phyloP scores from a whole-genome alignment of 495 filamentous ascomycete genomes.

The Neurospora sp. region DNA sequence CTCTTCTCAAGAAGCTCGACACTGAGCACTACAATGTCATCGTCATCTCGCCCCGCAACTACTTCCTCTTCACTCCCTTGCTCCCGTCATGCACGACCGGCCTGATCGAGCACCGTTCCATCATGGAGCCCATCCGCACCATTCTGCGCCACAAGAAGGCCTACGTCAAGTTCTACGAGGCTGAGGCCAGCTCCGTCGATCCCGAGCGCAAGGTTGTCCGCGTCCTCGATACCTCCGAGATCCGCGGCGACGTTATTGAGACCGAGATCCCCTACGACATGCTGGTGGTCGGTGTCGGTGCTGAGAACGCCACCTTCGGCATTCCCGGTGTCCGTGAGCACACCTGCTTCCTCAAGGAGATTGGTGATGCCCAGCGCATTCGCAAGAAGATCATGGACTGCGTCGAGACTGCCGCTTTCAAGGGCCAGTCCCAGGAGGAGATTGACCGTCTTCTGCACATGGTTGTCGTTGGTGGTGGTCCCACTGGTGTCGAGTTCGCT shows the following conservation, averaged over 20 bases:
- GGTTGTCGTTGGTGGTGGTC: conserved; percentile 97
- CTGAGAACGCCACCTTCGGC: conserved; percentile 97
- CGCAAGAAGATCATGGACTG: conserved; percentile 99
- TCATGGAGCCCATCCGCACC: conserved; percentile 97
- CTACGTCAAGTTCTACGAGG: conserved; percentile 92
- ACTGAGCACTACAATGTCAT: conserved; percentile 98
- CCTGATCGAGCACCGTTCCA: conserved; percentile 94
- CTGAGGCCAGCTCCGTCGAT: conserved; percentile 94
- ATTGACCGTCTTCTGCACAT: conserved; percentile 92
- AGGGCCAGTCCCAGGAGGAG: conserved; percentile 87
- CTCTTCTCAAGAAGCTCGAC: conserved; percentile 95
- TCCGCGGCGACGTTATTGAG: conserved; percentile 72
- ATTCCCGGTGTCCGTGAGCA: conserved; percentile 92
- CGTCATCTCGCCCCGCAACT: conserved; percentile 93
- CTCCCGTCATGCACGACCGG: conserved; percentile 95
- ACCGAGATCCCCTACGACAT: conserved; percentile 96
- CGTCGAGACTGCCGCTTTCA: conserved; percentile 96
- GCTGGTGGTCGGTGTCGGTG: conserved; percentile 93
- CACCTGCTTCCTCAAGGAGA: conserved; percentile 98
- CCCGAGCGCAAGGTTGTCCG: conserved; percentile 77
- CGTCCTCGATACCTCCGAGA: conserved; percentile 85
- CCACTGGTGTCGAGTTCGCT: conserved; percentile 96
- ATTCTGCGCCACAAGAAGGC: conserved; percentile 89
- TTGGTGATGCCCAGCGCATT: conserved; percentile 87
- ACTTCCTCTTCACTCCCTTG: conserved; percentile 98